A percentile compares a stretch with the other conserved stretches of the same genome.
Evolutionary conservation across 306 rosid genomes (phyloP).

Genomic region (Corylus heterophylla): DNA sequence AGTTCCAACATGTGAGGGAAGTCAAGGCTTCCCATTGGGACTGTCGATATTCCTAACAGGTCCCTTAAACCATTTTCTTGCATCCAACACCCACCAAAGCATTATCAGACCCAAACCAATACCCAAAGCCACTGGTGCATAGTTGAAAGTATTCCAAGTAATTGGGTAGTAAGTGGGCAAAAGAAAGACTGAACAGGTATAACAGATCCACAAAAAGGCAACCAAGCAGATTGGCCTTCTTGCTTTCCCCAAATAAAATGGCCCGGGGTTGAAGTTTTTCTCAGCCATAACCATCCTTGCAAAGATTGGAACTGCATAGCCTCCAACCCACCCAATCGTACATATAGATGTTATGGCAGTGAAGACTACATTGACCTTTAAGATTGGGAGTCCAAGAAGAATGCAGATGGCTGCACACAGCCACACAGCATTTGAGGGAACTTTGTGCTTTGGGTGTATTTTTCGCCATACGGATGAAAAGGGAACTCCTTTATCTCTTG

Average conservation of each 20-base stretch:
- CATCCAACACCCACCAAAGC: slow-evolving; percentile 90
- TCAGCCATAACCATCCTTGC: slow-evolving; percentile 79
- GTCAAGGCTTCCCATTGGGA: slow-evolving; percentile 55
- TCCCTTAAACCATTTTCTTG: slow-evolving; percentile 88
- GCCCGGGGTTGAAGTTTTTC: slow-evolving; percentile 68
- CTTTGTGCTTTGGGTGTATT: slow-evolving; percentile 72
- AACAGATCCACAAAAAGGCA: slow-evolving; percentile 83
- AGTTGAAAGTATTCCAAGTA: slow-evolving; percentile 71
- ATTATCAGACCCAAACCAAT: slow-evolving; percentile 60
- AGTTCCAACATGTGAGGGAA: slow-evolving; percentile 6
- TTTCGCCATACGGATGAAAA: slow-evolving; percentile 66
- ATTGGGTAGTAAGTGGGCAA: slow-evolving; percentile 74
- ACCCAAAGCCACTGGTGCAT: slow-evolving; percentile 79
- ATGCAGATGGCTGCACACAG: slow-evolving; percentile 80
- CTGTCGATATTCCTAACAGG: slow-evolving; percentile 73
- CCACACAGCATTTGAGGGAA: slow-evolving; percentile 89
- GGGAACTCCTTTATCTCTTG: slow-evolving; percentile 81
- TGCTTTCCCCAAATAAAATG: slow-evolving; percentile 78
- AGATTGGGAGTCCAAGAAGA: slow-evolving; percentile 77
- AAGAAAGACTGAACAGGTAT: slow-evolving; percentile 80
- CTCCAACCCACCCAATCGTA: slow-evolving; percentile 89
- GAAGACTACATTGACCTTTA: slow-evolving; percentile 68
- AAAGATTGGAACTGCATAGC: slow-evolving; percentile 85
- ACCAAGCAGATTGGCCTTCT: slow-evolving; percentile 72
- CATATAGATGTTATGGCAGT: slow-evolving; percentile 79